Base-by-base conservation (phyloP, 306 rosid species). In the Comarum palustre region DNA sequence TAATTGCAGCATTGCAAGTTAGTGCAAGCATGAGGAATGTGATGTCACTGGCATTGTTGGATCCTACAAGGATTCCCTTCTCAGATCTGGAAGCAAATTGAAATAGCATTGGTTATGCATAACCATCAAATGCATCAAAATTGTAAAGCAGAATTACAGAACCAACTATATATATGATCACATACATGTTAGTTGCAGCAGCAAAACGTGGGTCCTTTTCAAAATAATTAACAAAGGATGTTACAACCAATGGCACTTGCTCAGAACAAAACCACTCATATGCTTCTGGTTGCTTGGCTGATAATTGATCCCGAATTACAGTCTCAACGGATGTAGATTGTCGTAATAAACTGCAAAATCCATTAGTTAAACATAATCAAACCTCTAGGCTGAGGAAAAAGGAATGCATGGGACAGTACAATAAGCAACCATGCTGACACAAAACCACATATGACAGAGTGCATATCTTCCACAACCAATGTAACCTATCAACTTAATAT, bases 181-280 rank as follows among this genome's bases (percentile, higher is more conserved):
- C 97, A 76, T 95, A 91, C 98, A 83, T 66, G 68, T 86, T 65
- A 76, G 86, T 65, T 69, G 91, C 85, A 77, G 92, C 89, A 77
- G 91, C 69, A 75, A 87, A 85, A 84, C 84, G 80, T n/a, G 86
- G 71, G 41, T 84, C 86, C 65, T 81, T 86, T 78, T 90, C 96
- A 76, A 95, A 79, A 85, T 80, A 87, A 78, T 84, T 83, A 51
- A 87, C 84, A 71, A 95, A 88, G 75, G 96, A 95, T 31, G 86
- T 76, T 73, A 87, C 91, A 58, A 78, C 89, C 63, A 84, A 82
- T 19, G 92, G 92, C 75, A 95, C 84, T 88, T 91, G 97, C 86
- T 91, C 90, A 63, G 90, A 87, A 90, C 92, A 95, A 83, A 95
- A 88, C 99, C 96, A 90, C 78, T 91, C 96, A 79, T 83, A 86